These are phyloP conservation scores for Brassica cretica DNA, from an alignment of 345 rosid species.

Conservation along the genomic window DNA sequence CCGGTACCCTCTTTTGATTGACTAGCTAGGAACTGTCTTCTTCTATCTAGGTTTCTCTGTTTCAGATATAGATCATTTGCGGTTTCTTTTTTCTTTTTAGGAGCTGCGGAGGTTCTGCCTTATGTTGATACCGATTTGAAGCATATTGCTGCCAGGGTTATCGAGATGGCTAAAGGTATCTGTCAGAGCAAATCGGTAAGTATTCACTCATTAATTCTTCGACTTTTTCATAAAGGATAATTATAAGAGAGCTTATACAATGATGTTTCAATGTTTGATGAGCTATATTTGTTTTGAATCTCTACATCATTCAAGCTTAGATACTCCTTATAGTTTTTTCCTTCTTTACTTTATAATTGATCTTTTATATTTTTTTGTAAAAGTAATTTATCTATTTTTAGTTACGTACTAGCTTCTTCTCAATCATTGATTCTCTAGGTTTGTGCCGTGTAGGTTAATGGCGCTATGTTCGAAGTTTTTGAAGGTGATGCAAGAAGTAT, in stretches of 20 bases:
- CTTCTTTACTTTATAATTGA: not conserved
- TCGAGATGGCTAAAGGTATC: conserved; percentile 63
- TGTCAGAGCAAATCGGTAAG: conserved; percentile 65
- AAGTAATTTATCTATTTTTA: not conserved
- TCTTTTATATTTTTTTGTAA: too few relatives aligned
- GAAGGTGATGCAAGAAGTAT: conserved; percentile 97
- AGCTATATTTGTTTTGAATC: not conserved
- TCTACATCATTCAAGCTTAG: not conserved
- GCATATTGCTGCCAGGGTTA: conserved; percentile 62
- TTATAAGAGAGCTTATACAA: too few relatives aligned
- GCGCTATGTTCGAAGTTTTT: conserved; percentile 49
- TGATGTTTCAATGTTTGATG: not conserved
- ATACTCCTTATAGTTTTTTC: not conserved
- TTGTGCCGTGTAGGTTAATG: conserved; percentile 55
- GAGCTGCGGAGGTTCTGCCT: conserved; percentile 72
- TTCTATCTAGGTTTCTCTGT: not conserved
- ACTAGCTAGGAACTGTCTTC: not conserved
- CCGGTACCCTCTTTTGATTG: conserved; percentile 49
- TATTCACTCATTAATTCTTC: not conserved
- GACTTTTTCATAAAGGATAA: not conserved
- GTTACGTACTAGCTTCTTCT: not conserved
- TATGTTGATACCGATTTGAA: conserved; percentile 74
- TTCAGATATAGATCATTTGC: not conserved
- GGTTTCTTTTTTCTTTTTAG: conserved; percentile 29
- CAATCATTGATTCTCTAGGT: not conserved